These are phyloP conservation scores for Pseudodiploospora longispora DNA, from an alignment of 2,329 filamentous ascomycete species.

Conservation along the genomic window DNA sequence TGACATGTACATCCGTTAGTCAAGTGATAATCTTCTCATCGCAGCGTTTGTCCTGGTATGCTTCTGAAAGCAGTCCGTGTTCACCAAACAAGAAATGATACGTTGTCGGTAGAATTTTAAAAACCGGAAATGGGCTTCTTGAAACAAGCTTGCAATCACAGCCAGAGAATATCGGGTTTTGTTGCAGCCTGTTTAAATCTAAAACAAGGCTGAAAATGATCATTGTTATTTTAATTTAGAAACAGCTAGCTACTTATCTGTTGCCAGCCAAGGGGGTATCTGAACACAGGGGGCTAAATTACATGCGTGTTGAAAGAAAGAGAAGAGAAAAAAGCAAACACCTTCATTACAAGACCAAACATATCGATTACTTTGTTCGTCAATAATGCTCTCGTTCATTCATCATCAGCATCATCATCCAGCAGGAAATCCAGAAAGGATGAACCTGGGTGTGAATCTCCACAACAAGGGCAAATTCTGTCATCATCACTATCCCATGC, in stretches of 20 bases:
- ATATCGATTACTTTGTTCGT: conserved; percentile 13
- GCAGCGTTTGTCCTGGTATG: too few species aligned
- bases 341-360: not conserved
- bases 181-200: too few species aligned
- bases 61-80: too few species aligned
- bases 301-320: not conserved
- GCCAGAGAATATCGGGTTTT: too few species aligned
- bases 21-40: too few species aligned
- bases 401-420: conserved; percentile 16
- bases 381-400: conserved; percentile 12
- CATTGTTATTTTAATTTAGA: not conserved
- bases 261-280: conserved; percentile 8
- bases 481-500: conserved; percentile 28
- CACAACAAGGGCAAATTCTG: conserved; percentile 31
- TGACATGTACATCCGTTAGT: too few species aligned
- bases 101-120: too few species aligned
- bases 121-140: too few species aligned
- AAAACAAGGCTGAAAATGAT: too few species aligned
- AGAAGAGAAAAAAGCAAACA: too few species aligned
- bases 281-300: conserved; percentile 8
- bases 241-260: conserved; percentile 1
- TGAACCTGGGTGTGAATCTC: conserved; percentile 28
- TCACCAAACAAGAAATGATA: too few species aligned
- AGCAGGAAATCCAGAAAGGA: conserved; percentile 25
- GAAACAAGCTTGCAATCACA: too few species aligned